Evolutionary conservation across 352 stramenopile species (phyloP).

Genomic region (Globisporangium orthogonon): DNA sequence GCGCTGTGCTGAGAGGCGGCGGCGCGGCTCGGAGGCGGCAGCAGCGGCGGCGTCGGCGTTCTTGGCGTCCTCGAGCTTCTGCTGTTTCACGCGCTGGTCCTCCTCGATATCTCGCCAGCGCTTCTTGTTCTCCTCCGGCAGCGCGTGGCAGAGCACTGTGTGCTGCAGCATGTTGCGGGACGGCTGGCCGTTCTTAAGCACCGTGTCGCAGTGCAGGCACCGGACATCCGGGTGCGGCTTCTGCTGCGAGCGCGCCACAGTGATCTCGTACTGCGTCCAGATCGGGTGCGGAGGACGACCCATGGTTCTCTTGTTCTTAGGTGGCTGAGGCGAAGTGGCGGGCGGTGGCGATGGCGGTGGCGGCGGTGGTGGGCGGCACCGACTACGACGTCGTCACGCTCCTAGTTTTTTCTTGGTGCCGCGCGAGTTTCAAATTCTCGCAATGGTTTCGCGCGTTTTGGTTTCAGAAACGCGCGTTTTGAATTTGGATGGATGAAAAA

Average conservation of each 20-base stretch:
- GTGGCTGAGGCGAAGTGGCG: too few species aligned
- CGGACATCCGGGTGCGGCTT: constrained; percentile 1
- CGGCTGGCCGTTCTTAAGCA: neutral
- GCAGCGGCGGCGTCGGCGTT: neutral
- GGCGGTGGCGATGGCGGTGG: neutral
- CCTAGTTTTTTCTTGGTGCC: neutral
- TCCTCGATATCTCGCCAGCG: neutral
- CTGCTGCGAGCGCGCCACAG: neutral
- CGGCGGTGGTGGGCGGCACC: neutral
- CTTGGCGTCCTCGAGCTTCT: constrained; percentile 1
- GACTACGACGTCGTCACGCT: neutral
- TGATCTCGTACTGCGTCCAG: constrained; percentile 1
- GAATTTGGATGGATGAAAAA: neutral
- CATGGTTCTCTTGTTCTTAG: neutral
- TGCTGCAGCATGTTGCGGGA: neutral
- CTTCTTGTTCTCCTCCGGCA: constrained; percentile 1
- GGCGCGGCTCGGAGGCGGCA: neutral
- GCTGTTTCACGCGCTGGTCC: neutral
- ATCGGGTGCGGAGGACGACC: neutral
- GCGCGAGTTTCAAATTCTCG: neutral
- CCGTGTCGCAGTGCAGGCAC: neutral
- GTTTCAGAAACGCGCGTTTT: neutral
- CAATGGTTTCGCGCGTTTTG: neutral
- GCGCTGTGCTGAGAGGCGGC: neutral
- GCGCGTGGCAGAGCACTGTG: neutral